Evolutionary conservation across 805 yeast species (phyloP).

Genomic region (Brettanomyces nanus): DNA sequence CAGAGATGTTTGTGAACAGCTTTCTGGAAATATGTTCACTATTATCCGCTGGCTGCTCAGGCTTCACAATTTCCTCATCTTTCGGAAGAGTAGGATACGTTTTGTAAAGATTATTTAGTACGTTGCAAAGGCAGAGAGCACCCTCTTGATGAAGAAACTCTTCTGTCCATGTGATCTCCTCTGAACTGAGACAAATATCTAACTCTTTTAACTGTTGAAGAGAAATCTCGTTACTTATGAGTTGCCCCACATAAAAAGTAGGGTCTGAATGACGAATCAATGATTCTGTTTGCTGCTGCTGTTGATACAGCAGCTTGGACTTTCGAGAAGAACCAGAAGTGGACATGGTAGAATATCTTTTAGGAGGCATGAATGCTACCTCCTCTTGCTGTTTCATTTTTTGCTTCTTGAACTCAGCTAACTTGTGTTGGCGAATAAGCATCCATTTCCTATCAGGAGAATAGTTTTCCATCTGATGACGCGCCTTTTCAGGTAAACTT

Average conservation of each 20-base stretch:
- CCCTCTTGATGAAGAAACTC: slow-evolving; percentile 81
- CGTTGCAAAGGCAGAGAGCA: slow-evolving; percentile 75
- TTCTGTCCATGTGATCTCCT: slow-evolving; percentile 69
- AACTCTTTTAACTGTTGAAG: slow-evolving; percentile 68
- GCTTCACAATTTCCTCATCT: not conserved
- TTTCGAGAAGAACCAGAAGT: not conserved
- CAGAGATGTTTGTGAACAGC: slow-evolving; percentile 24
- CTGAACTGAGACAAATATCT: slow-evolving; percentile 89
- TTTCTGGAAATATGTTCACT: slow-evolving; percentile 1
- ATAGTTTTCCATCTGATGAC: slow-evolving; percentile 67
- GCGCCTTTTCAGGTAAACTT: slow-evolving; percentile 55
- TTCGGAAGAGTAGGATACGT: slow-evolving; percentile 19
- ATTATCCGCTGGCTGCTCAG: not conserved
- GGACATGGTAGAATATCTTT: not conserved
- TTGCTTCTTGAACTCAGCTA: slow-evolving; percentile 61
- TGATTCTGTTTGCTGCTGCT: not conserved
- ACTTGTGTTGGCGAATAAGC: slow-evolving; percentile 78
- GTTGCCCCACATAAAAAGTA: slow-evolving; percentile 52
- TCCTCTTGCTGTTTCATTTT: slow-evolving; percentile 11
- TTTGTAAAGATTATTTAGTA: slow-evolving; percentile 35
- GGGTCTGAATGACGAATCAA: slow-evolving; percentile 1
- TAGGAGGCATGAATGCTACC: not conserved
- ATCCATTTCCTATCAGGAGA: slow-evolving; percentile 82
- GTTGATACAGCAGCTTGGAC: not conserved
- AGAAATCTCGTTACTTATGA: slow-evolving; percentile 63